Evolutionary conservation across 2,329 filamentous ascomycete species (phyloP), one percentile per base, ranked within the genome.

Genomic region (Parafenestella ontariensis): DNA sequence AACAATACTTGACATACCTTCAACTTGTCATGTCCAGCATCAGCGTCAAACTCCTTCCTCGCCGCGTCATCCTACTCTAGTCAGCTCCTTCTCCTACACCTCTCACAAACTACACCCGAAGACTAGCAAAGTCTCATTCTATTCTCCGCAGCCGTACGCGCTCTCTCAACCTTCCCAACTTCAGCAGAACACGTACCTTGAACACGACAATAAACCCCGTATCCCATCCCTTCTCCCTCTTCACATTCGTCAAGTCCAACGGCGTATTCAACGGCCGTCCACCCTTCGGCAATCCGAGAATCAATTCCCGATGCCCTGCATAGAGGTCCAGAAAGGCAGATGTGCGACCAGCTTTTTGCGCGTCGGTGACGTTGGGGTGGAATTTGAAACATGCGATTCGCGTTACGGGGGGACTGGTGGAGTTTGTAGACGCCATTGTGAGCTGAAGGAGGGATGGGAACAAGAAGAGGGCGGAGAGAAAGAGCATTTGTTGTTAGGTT

Each of bases 301-400:
- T 42, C 1, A 68, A 23, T 15, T 68, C 57, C 0, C 57, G 58
- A 23, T 65, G 56, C 15, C 62, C 46, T 0, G 57, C 61, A n/a
- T 70, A 70, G 0, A 69, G 59, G 1, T 41, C 58, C 0, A 70
- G 50, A 18, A 71, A 70, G 0, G 68, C 62, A 9, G 57, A 37
- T 36, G 66, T 65, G 34, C 66, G 58, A 13, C 60, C 64, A 11
- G 57, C 58, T 40, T 70, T 70, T 39, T 66, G 60, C 18, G 18
- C 56, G 0, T 61, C 17, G 5, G 59, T 66, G 3, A 66, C 57
- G 15, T 56, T 42, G 0, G 56, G 46, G 0, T 47, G 46, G 49
- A 70, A 71, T 11, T 57, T 59, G 39, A 70, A 71, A 10, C 55
- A 60, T 31, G 65, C 68, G 46, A 70, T 62, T 28, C 66, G 56